Evolutionary conservation across 2,329 filamentous ascomycete species (phyloP).

Genomic region (Venturia carpophila): DNA sequence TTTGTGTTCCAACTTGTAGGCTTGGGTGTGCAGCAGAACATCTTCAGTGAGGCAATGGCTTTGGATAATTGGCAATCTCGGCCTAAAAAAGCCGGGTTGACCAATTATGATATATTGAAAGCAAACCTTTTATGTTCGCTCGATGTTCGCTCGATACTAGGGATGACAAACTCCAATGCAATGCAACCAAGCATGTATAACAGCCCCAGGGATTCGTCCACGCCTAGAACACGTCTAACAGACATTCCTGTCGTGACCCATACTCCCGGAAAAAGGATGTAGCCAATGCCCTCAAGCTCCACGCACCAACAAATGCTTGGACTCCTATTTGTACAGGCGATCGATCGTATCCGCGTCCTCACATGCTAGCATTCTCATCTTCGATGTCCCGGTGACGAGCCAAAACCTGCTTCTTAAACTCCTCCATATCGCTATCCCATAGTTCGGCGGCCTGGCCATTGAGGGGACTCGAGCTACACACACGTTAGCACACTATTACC

Average conservation of each 20-base stretch:
- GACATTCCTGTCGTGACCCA: neutral
- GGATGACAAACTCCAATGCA: neutral
- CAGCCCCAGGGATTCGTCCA: neutral
- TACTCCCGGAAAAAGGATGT: neutral
- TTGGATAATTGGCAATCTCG: neutral
- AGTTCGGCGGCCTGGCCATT: slow-evolving; percentile 95
- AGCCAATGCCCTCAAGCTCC: neutral
- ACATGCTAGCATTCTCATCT: slow-evolving; percentile 29
- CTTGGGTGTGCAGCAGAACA: too few species aligned
- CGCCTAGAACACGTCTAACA: neutral
- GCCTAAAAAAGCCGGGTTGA: neutral
- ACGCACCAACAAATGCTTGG: neutral
- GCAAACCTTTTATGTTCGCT: neutral
- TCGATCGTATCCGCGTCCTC: neutral
- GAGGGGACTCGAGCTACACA: slow-evolving; percentile 71
- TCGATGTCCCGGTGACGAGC: slow-evolving; percentile 53
- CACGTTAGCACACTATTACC: neutral
- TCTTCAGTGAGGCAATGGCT: neutral
- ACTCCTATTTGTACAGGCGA: neutral
- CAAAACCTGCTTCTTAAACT: slow-evolving; percentile 73
- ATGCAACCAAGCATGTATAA: neutral
- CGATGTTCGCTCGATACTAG: neutral
- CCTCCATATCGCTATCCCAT: slow-evolving; percentile 80
- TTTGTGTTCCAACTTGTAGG: too few species aligned
- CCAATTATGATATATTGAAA: neutral